Percentiles rank a stretch among this genome's conserved stretches.
Evolutionary conservation across 2,329 filamentous ascomycete genomes (phyloP).

Genomic region (Exophiala sp.): DNA sequence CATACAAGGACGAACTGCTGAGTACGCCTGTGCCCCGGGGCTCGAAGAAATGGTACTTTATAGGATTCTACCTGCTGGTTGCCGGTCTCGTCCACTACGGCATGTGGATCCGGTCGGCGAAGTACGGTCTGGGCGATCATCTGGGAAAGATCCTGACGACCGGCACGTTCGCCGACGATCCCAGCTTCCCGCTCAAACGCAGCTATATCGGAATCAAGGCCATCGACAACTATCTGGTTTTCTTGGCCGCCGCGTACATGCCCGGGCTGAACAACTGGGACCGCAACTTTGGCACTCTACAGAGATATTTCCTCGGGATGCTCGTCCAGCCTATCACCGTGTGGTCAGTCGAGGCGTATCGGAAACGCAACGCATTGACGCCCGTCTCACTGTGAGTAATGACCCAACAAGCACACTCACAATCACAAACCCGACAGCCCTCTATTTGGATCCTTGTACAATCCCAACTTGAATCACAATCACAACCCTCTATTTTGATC

Average conservation of each 20-base stretch:
- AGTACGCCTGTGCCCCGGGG: background rate
- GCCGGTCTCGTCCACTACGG: conserved; percentile 4
- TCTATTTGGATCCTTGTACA: no score
- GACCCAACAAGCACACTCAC: no score
- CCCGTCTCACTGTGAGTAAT: conserved; percentile 5
- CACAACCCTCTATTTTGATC: no score
- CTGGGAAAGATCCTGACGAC: conserved; percentile 1
- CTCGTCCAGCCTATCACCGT: conserved; percentile 6
- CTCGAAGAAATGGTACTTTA: conserved; percentile 6
- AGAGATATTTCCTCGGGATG: conserved; percentile 6
- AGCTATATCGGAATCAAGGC: conserved; percentile 1
- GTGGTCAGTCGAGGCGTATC: conserved; percentile 5
- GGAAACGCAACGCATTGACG: conserved; percentile 5
- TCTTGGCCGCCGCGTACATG: conserved; percentile 5
- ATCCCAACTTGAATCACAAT: no score
- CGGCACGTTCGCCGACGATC: conserved; percentile 4
- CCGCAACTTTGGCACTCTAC: background rate
- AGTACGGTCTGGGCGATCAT: conserved; percentile 5
- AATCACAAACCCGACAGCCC: no score
- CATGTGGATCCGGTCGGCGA: conserved; percentile 7
- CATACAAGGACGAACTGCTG: conserved; percentile 5
- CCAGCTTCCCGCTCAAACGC: conserved; percentile 3
- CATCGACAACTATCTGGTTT: conserved; percentile 4
- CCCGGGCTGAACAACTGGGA: conserved; percentile 9
- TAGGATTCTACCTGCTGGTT: conserved; percentile 1